Evolutionary conservation across 2,329 filamentous ascomycete genomes (phyloP), one percentile per base, ranked within the genome.

Genomic region (Aspergillus udagawae): DNA sequence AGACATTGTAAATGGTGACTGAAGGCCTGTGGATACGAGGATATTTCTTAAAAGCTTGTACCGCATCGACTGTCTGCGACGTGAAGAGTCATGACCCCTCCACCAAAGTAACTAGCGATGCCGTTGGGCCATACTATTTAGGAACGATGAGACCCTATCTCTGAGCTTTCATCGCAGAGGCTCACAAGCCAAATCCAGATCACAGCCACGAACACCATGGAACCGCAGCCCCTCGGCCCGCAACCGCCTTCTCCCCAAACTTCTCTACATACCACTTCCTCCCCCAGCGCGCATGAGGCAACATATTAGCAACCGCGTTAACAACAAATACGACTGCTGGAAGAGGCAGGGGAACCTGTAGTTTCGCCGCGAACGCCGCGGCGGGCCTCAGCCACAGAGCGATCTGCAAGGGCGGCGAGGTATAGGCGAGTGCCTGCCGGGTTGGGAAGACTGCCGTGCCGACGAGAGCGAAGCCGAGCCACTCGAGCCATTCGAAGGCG

Each of bases 401-500:
- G 4, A 73, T 67, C 1, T 38, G 65, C 21, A 76, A 56, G 4
- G 65, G 58, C 9, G 67, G 63, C 12, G 49, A 32, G 12, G 60
- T 17, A 38, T 49, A 6, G 53, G 21, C 29, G 50, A 38, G 23
- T 25, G 44, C 8, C 23, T 38, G 53, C 1, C 23, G 29, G 59
- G 51, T 60, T 48, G 72, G 67, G 8, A 67, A 70, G 14, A 78
- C 69, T 0, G 72, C 65, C 0, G 71, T 71, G 9, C 75, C 78
- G 10, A 75, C 69, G 28, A 96, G 83, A 80, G 88, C 92, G 73
- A 92, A 99, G 0, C 94, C 94, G 3, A 83, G 74, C 94, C 94
- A 99, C 80, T 99, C 94, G 53, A 96, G 73, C 94, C 94, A 99
- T 77, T 99, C 94, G 70, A 88, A 89, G n/a, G 96, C 80, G 73